Base-by-base conservation (phyloP, 176 grass and related monocot genomes). In the Melocanna baccifera region DNA sequence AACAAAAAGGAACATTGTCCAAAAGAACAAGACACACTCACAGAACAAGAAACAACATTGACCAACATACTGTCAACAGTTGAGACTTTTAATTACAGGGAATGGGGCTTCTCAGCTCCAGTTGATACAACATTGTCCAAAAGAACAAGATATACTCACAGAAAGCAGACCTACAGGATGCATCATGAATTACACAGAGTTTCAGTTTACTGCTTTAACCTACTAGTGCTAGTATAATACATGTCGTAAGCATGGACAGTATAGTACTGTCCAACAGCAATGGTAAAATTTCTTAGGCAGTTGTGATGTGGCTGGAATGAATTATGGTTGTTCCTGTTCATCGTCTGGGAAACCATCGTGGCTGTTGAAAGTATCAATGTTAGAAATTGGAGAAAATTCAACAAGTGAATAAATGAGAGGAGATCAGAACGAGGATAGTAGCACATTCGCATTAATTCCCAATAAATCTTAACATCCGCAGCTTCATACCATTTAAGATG, bases 91-190 rank as follows among this genome's bases (percentile, higher is more conserved):
- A 65, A 86, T 28, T 12, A 2, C 18, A 78, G 62, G 16, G 15
- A 46, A 26, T 18, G 67, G 12, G 73, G 56, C 15, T 8, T 80
- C 48, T 43, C 58, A 55, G 41, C 62, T 36, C 37, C 34, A 29
- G 45, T 41, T 46, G 57, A 81, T 73, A 53, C 47, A 81, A 36
- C 25, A 6, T 41, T 73, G n/a, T 39, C 56, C 45, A 80, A 41
- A 73, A 52, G 47, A 42, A 81, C 5, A 2, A 32, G 3, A 32
- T 32, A 32, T 2, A 32, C 30, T 32, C 30, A 32, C 30, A 32
- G 30, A 61, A n/a, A 80, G n/a, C 73, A 47, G 61, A 72, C 40
- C 69, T 80, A 68, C 59, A 75, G 39, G 26, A 81, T 62, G 61
- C 62, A 51, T 76, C 25, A 18, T 34, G 32, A 70, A 51, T 77